phyloP scores from a whole-genome alignment of 1,284 basidiomycete genomes.

The Clitocybe nebularis region DNA sequence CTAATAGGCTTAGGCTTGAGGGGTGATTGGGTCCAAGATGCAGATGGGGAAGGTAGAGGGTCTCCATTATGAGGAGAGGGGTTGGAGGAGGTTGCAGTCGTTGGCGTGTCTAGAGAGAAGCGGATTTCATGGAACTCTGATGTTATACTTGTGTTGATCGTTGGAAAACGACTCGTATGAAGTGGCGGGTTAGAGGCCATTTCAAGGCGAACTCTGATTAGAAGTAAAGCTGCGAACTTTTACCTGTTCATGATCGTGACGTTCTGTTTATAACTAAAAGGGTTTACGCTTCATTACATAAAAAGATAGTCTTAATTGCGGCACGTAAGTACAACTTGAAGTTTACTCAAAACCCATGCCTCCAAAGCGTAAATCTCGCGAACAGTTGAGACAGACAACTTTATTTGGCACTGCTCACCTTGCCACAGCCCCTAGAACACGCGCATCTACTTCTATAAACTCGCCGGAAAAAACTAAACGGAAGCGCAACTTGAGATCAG shows the following conservation, averaged over 20 bases:
- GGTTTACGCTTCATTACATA: no score
- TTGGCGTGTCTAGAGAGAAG: slow-evolving; percentile 12
- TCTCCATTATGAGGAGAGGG: slow-evolving; percentile 5
- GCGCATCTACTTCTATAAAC: slow-evolving; percentile 16
- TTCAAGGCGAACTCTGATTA: no score
- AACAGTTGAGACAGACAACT: slow-evolving; percentile 26
- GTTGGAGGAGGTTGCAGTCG: slow-evolving; percentile 7
- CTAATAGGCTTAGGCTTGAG: slow-evolving; percentile 25
- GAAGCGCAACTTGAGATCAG: no score
- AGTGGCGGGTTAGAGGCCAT: no score
- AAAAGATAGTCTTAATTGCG: no score
- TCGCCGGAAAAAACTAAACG: no score
- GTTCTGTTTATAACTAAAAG: no score
- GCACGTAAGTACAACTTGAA: no score
- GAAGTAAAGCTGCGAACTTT: no score
- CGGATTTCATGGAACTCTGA: slow-evolving; percentile 9
- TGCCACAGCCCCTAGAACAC: slow-evolving; percentile 10
- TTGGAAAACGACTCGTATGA: no score
- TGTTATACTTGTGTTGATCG: background rate
- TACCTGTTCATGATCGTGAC: no score
- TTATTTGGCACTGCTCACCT: slow-evolving; percentile 15
- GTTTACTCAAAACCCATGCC: slow-evolving; percentile 14
- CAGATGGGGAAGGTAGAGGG: slow-evolving; percentile 10
- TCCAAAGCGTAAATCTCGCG: slow-evolving; percentile 13
- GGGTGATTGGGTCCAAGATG: slow-evolving; percentile 4